Evolutionary conservation across 2,329 filamentous ascomycete species (phyloP), one percentile per base, ranked within the genome.

Genomic region (Exophiala alcalophila): DNA sequence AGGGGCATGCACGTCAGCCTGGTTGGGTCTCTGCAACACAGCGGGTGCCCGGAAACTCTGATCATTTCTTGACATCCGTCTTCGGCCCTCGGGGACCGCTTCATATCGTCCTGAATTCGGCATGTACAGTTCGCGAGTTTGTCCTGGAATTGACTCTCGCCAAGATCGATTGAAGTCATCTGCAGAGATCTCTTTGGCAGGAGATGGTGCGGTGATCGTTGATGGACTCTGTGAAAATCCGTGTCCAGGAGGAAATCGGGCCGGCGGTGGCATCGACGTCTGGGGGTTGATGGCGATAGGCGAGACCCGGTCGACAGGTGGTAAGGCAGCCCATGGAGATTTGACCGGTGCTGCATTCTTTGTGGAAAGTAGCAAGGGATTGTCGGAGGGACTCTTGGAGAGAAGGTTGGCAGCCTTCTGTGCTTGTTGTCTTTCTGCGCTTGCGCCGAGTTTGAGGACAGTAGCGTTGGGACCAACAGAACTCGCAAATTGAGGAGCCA

Each of bases 91-190:
- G 38, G 77, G 72, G 3, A 90, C 91, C 11, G 90, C 89, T 61
- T 97, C 91, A 56, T 95, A 94, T 36, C 88, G 83, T 12, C 91
- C 91, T 40, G 88, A 95, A 41, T 94, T 85, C n/a, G 91, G 94
- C 62, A 97, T 96, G 68, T 82, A 97, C 0, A 97, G 72, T 63
- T 97, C 90, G 43, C 86, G 76, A 49, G 79, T 81, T 8, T 76
- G 72, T 42, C 77, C 72, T 1, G 71, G 61, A 24, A 74, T 72
- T 4, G 81, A 77, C 49, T 95, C 88, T 57, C 85, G 78, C 83
- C 86, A 94, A 23, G 83, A 80, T 50, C 92, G 78, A 61, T 84
- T 94, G 59, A 96, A 97, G 54, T 95, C 91, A 63, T 97, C 92
- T 0, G 90, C 86, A 4, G 89, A 87, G 51, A 96, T 94, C 61